Percentiles rank a stretch among this genome's conserved stretches.
These are phyloP conservation scores for Aquilaria malaccensis DNA, from an alignment of 345 rosid genomes.

Conservation along the genomic window DNA sequence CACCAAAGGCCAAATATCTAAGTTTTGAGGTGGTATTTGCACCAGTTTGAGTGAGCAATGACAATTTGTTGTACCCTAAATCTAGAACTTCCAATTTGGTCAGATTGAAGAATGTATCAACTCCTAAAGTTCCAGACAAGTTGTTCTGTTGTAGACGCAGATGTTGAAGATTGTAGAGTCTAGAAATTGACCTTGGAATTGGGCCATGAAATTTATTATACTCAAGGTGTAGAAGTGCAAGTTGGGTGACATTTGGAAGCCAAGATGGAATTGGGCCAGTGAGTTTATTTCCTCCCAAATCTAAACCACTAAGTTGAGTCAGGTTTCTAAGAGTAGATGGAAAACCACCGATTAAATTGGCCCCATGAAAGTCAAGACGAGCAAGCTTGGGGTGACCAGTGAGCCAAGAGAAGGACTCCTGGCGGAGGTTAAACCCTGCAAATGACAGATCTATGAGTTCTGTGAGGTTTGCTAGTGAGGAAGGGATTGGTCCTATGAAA, in stretches of 20 bases:
- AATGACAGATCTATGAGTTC: no score
- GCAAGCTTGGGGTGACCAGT: no score
- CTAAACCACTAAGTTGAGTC: not conserved
- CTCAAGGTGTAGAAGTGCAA: not conserved
- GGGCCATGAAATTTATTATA: constrained; percentile 13
- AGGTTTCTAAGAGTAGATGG: constrained; percentile 12
- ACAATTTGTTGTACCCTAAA: constrained; percentile 5
- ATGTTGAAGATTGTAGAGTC: not conserved
- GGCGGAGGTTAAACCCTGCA: no score
- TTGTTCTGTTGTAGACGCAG: no score
- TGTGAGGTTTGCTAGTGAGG: constrained; percentile 8
- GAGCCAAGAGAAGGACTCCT: no score
- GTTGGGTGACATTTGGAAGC: not conserved
- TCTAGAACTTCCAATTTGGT: not conserved
- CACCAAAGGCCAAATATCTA: not conserved
- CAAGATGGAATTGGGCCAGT: constrained; percentile 16
- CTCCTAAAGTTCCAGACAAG: no score
- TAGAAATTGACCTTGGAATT: constrained; percentile 12
- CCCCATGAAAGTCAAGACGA: no score
- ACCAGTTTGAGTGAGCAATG: not conserved
- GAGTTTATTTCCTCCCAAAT: not conserved
- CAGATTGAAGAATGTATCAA: no score
- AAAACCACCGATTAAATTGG: constrained; percentile 6
- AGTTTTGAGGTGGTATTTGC: not conserved
- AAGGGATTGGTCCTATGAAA: no score